phyloP scores from a whole-genome alignment of 306 rosid genomes.

The Casuarina cunninghamiana region DNA sequence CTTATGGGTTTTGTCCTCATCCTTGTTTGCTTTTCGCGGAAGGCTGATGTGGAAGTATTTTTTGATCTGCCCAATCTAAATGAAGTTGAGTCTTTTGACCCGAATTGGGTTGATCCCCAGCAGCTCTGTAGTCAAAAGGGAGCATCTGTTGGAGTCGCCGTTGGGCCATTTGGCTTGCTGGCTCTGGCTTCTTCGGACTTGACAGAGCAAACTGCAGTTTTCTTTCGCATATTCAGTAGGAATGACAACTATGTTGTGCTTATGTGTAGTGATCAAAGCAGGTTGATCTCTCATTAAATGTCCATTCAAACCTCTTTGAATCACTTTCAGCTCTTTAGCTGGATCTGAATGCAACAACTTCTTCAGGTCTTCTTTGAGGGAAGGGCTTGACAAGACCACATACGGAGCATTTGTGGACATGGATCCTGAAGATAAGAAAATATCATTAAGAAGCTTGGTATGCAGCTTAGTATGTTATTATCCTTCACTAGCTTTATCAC shows the following conservation, averaged over 20 bases:
- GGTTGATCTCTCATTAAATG: slow-evolving; percentile 34
- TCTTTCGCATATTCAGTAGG: slow-evolving; percentile 46
- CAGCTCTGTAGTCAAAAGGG: slow-evolving; percentile 42
- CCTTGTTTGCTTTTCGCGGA: background rate
- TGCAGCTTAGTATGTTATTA: background rate
- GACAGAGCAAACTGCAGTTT: slow-evolving; percentile 54
- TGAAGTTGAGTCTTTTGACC: slow-evolving; percentile 41
- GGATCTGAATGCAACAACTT: slow-evolving; percentile 2
- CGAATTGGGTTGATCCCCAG: slow-evolving; percentile 45
- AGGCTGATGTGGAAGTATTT: slow-evolving; percentile 64
- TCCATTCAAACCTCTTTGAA: background rate
- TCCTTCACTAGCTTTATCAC: background rate
- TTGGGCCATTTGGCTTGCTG: slow-evolving; percentile 65
- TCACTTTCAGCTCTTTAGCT: background rate
- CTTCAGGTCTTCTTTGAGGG: slow-evolving; percentile 57
- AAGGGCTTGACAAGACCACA: slow-evolving; percentile 48
- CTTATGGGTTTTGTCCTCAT: background rate
- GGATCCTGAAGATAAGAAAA: slow-evolving; percentile 32
- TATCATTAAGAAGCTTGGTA: slow-evolving; percentile 75
- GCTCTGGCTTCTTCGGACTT: slow-evolving; percentile 57
- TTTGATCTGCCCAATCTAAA: slow-evolving; percentile 42
- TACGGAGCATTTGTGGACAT: slow-evolving; percentile 57
- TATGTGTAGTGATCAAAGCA: slow-evolving; percentile 78
- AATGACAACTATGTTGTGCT: slow-evolving; percentile 43
- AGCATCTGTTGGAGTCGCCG: slow-evolving; percentile 33